Percentiles rank a stretch among this genome's conserved stretches.
Evolutionary conservation across 352 stramenopile species (phyloP).

Genomic region (Elongisporangium anandrum): DNA sequence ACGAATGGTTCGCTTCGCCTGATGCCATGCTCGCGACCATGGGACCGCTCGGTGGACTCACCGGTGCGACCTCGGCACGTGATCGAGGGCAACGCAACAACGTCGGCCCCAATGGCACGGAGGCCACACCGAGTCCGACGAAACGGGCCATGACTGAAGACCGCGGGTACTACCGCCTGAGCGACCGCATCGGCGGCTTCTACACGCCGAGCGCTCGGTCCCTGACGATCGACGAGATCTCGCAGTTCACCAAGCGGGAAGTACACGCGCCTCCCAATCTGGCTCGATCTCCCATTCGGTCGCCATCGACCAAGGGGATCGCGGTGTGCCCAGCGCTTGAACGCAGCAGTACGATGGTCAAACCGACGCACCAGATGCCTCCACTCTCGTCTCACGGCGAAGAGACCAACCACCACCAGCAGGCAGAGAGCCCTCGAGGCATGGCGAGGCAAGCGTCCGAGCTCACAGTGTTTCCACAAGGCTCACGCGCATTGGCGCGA

Average conservation of each 20-base stretch:
- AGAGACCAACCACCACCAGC: slow-evolving; percentile 1
- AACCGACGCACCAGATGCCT: background rate
- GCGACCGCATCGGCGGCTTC: slow-evolving; percentile 69
- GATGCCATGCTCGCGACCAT: slow-evolving; percentile 62
- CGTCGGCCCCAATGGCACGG: too few species aligned
- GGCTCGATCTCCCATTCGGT: slow-evolving; percentile 27
- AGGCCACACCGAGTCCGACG: background rate
- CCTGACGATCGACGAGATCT: slow-evolving; percentile 70
- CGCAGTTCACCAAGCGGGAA: slow-evolving; percentile 51
- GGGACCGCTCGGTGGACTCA: slow-evolving; percentile 69
- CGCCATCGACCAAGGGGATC: slow-evolving; percentile 34
- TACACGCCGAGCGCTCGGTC: slow-evolving; percentile 67
- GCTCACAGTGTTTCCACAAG: slow-evolving; percentile 51
- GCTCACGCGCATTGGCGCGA: slow-evolving; percentile 50
- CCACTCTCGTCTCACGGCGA: background rate
- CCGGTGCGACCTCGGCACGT: slow-evolving; percentile 16
- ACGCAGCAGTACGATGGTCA: slow-evolving; percentile 6
- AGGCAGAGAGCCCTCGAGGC: slow-evolving; percentile 3
- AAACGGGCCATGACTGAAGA: slow-evolving; percentile 37
- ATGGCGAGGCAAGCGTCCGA: background rate
- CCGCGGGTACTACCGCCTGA: slow-evolving; percentile 72
- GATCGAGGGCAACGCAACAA: slow-evolving; percentile 6
- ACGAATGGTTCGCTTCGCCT: slow-evolving; percentile 13
- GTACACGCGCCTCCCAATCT: slow-evolving; percentile 39
- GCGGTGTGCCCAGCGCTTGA: slow-evolving; percentile 56